Percentiles rank a stretch among this genome's conserved stretches.
These are phyloP conservation scores for Papilionanthe hybrid DNA, from an alignment of 116 monocot genomes.

Conservation along the genomic window DNA sequence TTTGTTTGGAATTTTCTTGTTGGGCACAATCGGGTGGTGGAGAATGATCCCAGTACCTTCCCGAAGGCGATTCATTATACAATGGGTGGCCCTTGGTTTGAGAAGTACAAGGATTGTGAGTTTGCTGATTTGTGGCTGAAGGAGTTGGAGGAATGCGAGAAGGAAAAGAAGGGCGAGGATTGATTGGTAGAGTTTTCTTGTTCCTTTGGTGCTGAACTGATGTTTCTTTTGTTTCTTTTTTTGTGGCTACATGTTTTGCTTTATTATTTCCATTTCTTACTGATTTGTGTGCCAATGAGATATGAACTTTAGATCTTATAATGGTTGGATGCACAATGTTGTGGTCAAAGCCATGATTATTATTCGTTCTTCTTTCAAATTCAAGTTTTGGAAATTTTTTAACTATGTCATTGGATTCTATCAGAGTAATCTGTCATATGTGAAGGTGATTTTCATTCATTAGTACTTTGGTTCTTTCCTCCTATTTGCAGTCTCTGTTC, in stretches of 20 bases:
- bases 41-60: conserved; percentile 26
- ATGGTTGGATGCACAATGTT: neutral
- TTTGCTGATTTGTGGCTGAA: conserved; percentile 63
- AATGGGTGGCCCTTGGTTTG: conserved; percentile 71
- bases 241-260: neutral
- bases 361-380: neutral
- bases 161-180: conserved; percentile 15
- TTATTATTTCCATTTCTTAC: neutral
- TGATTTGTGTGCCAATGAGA: no score
- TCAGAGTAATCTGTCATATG: no score
- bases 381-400: neutral
- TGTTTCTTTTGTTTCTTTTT: neutral
- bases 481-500: neutral
- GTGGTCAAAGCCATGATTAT: neutral
- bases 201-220: neutral
- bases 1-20: conserved; percentile 79
- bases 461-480: neutral
- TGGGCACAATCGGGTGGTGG: conserved; percentile 61
- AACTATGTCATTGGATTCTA: no score
- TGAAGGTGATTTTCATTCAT: no score
- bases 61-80: conserved; percentile 73
- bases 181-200: neutral
- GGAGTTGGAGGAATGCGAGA: conserved; percentile 49
- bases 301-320: no score
- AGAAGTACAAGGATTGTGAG: conserved; percentile 61